These are phyloP conservation scores for Veloporphyrellus conicus DNA, from an alignment of 1,284 basidiomycete genomes.

Conservation along the genomic window DNA sequence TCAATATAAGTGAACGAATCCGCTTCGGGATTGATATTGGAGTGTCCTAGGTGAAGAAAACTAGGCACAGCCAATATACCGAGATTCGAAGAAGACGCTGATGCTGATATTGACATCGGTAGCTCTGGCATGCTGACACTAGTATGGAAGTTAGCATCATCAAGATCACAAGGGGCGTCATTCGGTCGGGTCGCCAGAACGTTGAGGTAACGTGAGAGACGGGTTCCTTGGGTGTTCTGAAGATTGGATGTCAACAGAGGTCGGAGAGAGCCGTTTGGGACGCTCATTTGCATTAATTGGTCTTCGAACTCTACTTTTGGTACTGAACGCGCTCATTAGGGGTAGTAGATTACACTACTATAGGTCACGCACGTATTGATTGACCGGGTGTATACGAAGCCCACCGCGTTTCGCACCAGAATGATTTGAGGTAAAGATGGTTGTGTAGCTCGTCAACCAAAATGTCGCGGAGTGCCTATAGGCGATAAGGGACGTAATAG, in stretches of 20 bases:
- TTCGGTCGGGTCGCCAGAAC: constrained; percentile 73
- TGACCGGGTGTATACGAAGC: constrained; percentile 79
- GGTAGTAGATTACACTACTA: constrained; percentile 1
- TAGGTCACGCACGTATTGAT: constrained; percentile 54
- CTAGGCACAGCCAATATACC: constrained; percentile 17
- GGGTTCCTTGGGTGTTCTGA: constrained; percentile 36
- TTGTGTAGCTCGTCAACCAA: constrained; percentile 94
- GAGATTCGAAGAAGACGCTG: constrained; percentile 26
- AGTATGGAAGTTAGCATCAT: constrained; percentile 47
- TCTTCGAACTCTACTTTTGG: constrained; percentile 57
- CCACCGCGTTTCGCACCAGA: constrained; percentile 95
- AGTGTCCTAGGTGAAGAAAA: constrained; percentile 15
- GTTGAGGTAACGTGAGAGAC: constrained; percentile 64
- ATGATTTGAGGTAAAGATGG: constrained; percentile 96
- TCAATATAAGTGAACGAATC: constrained; percentile 96
- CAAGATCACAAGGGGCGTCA: constrained; percentile 72
- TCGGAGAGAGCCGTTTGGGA: constrained; percentile 27
- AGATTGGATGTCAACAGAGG: constrained; percentile 36
- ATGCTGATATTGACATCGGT: constrained; percentile 28
- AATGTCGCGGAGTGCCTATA: constrained; percentile 83
- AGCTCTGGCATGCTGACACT: constrained; percentile 28
- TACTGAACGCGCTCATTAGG: constrained; percentile 38
- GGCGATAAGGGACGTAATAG: constrained; percentile 14
- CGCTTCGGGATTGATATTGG: constrained; percentile 71
- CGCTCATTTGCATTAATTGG: constrained; percentile 33